phyloP scores from a whole-genome alignment of 208 protist species.

The Herpetomonas tarakana region DNA sequence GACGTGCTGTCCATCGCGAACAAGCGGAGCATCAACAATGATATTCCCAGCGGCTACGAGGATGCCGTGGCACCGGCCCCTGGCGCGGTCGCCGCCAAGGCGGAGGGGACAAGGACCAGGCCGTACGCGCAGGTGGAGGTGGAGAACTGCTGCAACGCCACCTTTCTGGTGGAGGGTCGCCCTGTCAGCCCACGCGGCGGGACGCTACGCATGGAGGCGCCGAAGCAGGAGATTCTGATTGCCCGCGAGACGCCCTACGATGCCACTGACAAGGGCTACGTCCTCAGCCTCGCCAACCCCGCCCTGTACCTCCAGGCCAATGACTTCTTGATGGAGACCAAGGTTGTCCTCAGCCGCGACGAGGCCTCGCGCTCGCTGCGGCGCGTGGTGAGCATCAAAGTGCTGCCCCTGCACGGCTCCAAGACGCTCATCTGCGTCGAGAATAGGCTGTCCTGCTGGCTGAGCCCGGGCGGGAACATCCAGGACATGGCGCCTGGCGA shows the following conservation, averaged over 20 bases:
- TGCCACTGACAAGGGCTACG: constrained; percentile 26
- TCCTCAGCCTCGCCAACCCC: constrained; percentile 47
- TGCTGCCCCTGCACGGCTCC: constrained; percentile 62
- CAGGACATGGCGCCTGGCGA: constrained; percentile 33
- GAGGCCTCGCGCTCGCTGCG: constrained; percentile 31
- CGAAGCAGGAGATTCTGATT: constrained; percentile 16
- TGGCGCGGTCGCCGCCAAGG: neutral
- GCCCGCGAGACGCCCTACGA: constrained; percentile 19
- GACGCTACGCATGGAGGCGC: constrained; percentile 32
- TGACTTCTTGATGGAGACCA: constrained; percentile 57
- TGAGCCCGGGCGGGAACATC: constrained; percentile 25
- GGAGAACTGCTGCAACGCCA: constrained; percentile 49
- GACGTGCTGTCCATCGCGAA: constrained; percentile 14
- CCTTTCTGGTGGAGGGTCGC: constrained; percentile 27
- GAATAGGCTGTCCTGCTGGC: constrained; percentile 51
- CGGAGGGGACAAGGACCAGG: neutral
- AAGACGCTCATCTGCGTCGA: constrained; percentile 71
- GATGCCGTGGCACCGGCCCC: neutral
- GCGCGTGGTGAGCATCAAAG: constrained; percentile 50
- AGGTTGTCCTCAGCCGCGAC: constrained; percentile 32
- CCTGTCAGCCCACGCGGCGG: constrained; percentile 37
- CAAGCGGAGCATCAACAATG: neutral
- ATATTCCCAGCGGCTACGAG: neutral
- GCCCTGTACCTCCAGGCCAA: constrained; percentile 48
- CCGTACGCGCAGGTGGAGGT: constrained; percentile 45